phyloP scores from a whole-genome alignment of 2,329 filamentous ascomycete species.

The Trichophyton equinum region DNA sequence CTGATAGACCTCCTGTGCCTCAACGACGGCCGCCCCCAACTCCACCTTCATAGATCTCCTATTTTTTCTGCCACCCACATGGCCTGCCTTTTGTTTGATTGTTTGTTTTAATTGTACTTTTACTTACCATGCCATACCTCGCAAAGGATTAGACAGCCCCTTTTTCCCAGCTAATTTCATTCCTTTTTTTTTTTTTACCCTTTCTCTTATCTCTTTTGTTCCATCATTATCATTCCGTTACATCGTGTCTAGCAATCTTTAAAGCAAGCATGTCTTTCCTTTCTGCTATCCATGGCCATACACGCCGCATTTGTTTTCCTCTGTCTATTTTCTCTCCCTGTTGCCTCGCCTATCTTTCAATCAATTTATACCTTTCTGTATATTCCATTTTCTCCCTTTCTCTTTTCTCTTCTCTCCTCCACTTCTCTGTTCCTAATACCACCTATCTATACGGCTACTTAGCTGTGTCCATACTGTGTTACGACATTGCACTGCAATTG shows the following conservation, averaged over 20 bases:
- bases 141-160: background rate
- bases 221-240: background rate
- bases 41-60: background rate
- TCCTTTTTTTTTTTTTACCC: background rate
- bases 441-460: too few species aligned
- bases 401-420: background rate
- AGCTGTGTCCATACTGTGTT: too few species aligned
- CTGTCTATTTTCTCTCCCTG: background rate
- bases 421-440: background rate
- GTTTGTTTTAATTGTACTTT: conserved; percentile 1
- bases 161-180: background rate
- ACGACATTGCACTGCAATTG: too few species aligned
- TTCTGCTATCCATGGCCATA: background rate
- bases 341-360: background rate
- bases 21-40: background rate
- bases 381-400: background rate
- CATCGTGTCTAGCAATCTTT: background rate
- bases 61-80: too few species aligned
- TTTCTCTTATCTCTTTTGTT: background rate
- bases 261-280: conserved; percentile 1
- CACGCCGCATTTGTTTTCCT: background rate
- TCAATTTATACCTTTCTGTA: conserved; percentile 1
- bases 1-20: conserved; percentile 4
- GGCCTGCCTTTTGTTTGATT: background rate
- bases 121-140: conserved; percentile 1